Conservation (phyloP, 495 filamentous ascomycete species). For the Pseudevernia furfuracea region DNA sequence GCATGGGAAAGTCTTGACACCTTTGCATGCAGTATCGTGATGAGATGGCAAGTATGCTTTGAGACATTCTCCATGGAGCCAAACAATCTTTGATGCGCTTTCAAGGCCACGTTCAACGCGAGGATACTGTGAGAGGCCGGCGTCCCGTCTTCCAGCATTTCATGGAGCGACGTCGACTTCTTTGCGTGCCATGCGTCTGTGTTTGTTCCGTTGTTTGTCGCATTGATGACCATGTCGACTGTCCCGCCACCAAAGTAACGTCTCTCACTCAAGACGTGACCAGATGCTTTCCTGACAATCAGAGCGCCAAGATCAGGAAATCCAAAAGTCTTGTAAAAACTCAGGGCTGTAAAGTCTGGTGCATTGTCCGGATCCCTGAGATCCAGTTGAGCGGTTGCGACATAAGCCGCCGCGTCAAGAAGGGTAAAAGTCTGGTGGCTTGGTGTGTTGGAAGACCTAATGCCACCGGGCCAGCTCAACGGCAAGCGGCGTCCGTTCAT, state of each 20-base stretch:
- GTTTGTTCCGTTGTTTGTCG: constrained; percentile 59
- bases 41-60: constrained; percentile 65
- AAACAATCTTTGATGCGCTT: constrained; percentile 61
- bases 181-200: background rate
- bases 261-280: constrained; percentile 6
- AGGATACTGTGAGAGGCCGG: constrained; percentile 82
- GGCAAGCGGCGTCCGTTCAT: constrained; percentile 67
- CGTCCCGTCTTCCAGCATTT: constrained; percentile 82
- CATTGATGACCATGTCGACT: constrained; percentile 53
- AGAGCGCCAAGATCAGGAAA: constrained; percentile 70
- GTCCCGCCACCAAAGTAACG: constrained; percentile 64
- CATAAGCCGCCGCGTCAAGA: constrained; percentile 65
- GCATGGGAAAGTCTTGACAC: constrained; percentile 55
- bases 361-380: constrained; percentile 52
- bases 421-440: constrained; percentile 51
- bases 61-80: constrained; percentile 62
- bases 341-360: constrained; percentile 65
- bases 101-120: constrained; percentile 65
- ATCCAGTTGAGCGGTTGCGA: constrained; percentile 57
- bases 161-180: constrained; percentile 61
- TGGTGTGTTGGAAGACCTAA: constrained; percentile 39
- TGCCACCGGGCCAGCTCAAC: constrained; percentile 44
- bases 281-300: constrained; percentile 8
- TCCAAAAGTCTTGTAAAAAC: constrained; percentile 79
- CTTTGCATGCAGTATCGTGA: constrained; percentile 48